Evolutionary conservation across 495 filamentous ascomycete genomes (phyloP).

Genomic region (Penicilliopsis zonata): DNA sequence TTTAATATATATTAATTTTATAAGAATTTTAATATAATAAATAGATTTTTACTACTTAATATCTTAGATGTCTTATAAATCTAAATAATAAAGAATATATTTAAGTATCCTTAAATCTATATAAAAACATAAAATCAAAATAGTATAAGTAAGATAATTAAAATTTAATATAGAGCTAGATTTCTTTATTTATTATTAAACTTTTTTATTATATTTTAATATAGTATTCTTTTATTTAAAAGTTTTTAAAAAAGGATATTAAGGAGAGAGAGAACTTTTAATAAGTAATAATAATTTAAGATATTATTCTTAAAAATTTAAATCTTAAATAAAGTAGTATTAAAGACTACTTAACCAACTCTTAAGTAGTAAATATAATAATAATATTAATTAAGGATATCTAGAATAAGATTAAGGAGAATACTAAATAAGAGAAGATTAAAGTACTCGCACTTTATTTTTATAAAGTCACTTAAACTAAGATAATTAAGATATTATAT

Average conservation of each 20-base stretch:
- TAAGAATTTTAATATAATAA: too few species aligned
- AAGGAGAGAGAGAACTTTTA: background rate
- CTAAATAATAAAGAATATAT: too few species aligned
- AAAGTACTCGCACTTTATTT: background rate
- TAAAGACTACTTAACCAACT: background rate
- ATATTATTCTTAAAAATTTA: background rate
- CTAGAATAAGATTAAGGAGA: background rate
- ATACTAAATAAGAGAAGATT: background rate
- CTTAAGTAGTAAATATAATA: background rate
- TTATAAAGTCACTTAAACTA: background rate
- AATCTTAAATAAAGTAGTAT: background rate
- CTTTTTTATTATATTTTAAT: constrained; percentile 1
- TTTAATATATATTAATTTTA: too few species aligned
- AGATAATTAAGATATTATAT: background rate
- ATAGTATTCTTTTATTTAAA: constrained; percentile 2
- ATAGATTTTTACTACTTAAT: too few species aligned
- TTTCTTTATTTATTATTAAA: constrained; percentile 1
- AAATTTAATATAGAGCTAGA: background rate
- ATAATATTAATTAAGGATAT: background rate
- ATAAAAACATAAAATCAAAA: too few species aligned
- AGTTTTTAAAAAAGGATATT: background rate
- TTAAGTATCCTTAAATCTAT: too few species aligned
- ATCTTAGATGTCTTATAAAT: too few species aligned
- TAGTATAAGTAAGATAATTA: background rate
- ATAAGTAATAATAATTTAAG: background rate